Conservation (phyloP, 2,329 filamentous ascomycete species). For the Aspergillus niger region DNA sequence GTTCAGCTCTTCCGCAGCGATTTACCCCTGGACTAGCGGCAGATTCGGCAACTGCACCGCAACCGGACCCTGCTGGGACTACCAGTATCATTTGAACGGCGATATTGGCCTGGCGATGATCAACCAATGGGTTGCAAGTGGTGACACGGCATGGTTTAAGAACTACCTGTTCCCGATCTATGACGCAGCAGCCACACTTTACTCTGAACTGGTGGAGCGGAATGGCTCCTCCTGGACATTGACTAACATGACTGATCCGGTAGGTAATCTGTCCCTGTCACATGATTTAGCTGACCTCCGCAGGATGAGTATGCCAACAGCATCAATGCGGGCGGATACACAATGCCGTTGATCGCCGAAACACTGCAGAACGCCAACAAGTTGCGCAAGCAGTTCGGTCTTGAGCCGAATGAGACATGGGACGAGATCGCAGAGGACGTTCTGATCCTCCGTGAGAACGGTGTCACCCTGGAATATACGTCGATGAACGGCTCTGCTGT, state of each 20-base stretch:
- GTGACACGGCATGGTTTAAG: constrained; percentile 59
- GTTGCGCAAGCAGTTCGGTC: constrained; percentile 59
- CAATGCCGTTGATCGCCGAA: constrained; percentile 62
- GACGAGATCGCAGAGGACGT: constrained; percentile 58
- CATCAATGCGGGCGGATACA: constrained; percentile 69
- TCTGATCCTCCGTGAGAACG: constrained; percentile 57
- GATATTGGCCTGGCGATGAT: constrained; percentile 66
- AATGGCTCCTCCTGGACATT: constrained; percentile 59
- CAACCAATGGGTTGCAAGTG: constrained; percentile 63
- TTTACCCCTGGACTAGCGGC: constrained; percentile 69
- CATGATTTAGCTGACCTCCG: neutral
- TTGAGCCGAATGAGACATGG: constrained; percentile 61
- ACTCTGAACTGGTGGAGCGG: constrained; percentile 59
- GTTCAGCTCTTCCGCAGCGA: constrained; percentile 60
- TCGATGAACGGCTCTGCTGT: constrained; percentile 67
- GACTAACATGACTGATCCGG: constrained; percentile 71
- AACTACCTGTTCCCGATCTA: constrained; percentile 63
- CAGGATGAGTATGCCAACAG: constrained; percentile 69
- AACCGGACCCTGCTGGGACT: constrained; percentile 67
- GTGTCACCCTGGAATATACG: constrained; percentile 65
- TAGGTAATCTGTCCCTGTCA: constrained; percentile 33
- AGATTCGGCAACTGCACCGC: constrained; percentile 69
- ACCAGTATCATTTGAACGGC: constrained; percentile 71
- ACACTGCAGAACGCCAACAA: constrained; percentile 59
- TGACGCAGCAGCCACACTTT: constrained; percentile 64